Conservation (phyloP, 1,284 basidiomycete genomes). For the Schizopora paradoxa region DNA sequence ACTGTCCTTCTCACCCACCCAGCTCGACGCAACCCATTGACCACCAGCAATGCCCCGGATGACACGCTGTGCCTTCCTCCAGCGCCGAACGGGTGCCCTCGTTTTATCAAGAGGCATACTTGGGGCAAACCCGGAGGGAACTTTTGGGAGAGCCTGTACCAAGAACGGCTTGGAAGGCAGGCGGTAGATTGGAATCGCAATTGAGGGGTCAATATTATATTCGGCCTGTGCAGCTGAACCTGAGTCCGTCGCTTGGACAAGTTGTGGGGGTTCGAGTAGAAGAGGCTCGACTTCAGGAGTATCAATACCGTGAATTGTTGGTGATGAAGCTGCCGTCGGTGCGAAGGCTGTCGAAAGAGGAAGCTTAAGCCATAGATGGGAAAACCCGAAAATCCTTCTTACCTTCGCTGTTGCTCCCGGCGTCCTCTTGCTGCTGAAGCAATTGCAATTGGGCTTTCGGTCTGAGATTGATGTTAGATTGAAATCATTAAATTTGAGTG, state of each 20-base stretch:
- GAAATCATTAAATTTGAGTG: too few species aligned
- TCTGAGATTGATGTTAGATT: too few species aligned
- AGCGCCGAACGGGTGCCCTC: slow-evolving; percentile 54
- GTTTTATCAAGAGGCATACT: slow-evolving; percentile 58
- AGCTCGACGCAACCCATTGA: slow-evolving; percentile 67
- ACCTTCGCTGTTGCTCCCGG: slow-evolving; percentile 41
- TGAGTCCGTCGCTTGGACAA: slow-evolving; percentile 17
- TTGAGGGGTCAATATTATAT: slow-evolving; percentile 39
- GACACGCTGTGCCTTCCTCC: slow-evolving; percentile 68
- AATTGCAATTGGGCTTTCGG: slow-evolving; percentile 22
- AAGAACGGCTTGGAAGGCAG: slow-evolving; percentile 74
- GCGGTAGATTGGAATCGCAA: slow-evolving; percentile 64
- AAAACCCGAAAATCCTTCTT: slow-evolving; percentile 13
- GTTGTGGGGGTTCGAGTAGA: slow-evolving; percentile 24
- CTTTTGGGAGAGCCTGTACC: slow-evolving; percentile 69
- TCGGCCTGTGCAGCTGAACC: slow-evolving; percentile 39
- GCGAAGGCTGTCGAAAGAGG: slow-evolving; percentile 33
- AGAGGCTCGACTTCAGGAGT: slow-evolving; percentile 26
- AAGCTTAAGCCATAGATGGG: slow-evolving; percentile 8
- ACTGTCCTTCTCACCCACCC: slow-evolving; percentile 77
- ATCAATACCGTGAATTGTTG: slow-evolving; percentile 27
- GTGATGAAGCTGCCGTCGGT: slow-evolving; percentile 43
- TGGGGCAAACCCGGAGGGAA: slow-evolving; percentile 65
- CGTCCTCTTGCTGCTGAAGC: slow-evolving; percentile 31
- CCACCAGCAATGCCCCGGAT: slow-evolving; percentile 74